Evolutionary conservation across 1,139 yeast species (phyloP).

Genomic region (Suzukiozyma palmioleophila): DNA sequence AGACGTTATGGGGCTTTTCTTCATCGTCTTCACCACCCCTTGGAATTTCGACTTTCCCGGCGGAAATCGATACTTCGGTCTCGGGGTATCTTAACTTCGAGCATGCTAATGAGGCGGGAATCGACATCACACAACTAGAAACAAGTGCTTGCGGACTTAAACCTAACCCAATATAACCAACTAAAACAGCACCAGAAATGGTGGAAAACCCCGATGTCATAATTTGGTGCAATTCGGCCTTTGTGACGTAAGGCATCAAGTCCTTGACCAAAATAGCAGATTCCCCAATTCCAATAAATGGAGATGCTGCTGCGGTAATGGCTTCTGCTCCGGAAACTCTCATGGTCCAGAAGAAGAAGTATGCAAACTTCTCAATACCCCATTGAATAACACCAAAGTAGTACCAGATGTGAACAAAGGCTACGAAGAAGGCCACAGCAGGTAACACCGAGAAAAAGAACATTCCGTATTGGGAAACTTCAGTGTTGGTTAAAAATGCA

Average conservation of each 20-base stretch:
- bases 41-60: conserved; percentile 47
- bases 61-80: conserved; percentile 51
- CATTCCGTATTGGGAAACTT: conserved; percentile 36
- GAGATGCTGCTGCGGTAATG: conserved; percentile 66
- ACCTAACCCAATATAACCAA: conserved; percentile 62
- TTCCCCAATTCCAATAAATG: conserved; percentile 68
- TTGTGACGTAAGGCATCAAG: conserved; percentile 56
- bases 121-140: conserved; percentile 67
- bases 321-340: conserved; percentile 65
- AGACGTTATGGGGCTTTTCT: conserved; percentile 51
- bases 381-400: conserved; percentile 61
- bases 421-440: conserved; percentile 61
- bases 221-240: conserved; percentile 62
- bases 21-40: conserved; percentile 32
- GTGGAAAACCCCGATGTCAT: conserved; percentile 68
- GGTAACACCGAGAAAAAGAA: conserved; percentile 62
- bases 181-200: conserved; percentile 63
- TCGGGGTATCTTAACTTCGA: conserved; percentile 63
- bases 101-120: conserved; percentile 63
- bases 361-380: conserved; percentile 56
- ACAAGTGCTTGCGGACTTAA: conserved; percentile 62
- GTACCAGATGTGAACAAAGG: conserved; percentile 59
- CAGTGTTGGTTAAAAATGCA: conserved; percentile 49
- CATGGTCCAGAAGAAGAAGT: conserved; percentile 60
- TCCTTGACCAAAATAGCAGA: conserved; percentile 61